Evolutionary conservation across 2,329 filamentous ascomycete genomes (phyloP).

Genomic region (Acarospora socialis): DNA sequence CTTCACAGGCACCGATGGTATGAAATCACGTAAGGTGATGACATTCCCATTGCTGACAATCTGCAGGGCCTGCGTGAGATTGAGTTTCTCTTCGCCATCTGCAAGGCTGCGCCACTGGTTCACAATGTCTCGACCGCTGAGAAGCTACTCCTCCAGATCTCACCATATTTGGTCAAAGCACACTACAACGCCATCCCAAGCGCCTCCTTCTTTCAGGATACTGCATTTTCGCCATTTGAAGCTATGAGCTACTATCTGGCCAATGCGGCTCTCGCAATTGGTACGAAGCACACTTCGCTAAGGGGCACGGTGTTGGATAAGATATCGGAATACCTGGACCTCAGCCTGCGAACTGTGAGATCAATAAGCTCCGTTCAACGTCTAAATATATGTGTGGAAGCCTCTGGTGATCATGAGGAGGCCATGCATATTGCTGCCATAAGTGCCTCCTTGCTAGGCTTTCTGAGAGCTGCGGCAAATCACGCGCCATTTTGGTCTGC

Average conservation of each 20-base stretch:
- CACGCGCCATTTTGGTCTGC: slow-evolving; percentile 70
- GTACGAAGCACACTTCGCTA: slow-evolving; percentile 55
- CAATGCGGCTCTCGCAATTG: slow-evolving; percentile 66
- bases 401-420: slow-evolving; percentile 35
- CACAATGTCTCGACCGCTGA: slow-evolving; percentile 58
- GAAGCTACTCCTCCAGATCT: slow-evolving; percentile 62
- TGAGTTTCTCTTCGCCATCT: slow-evolving; percentile 80
- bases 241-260: slow-evolving; percentile 65
- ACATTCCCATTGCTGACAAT: background rate
- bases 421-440: slow-evolving; percentile 59
- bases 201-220: slow-evolving; percentile 67
- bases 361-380: slow-evolving; percentile 22
- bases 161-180: slow-evolving; percentile 73
- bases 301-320: slow-evolving; percentile 51
- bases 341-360: slow-evolving; percentile 50
- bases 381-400: no score
- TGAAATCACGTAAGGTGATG: no score
- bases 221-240: slow-evolving; percentile 83
- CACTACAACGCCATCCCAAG: slow-evolving; percentile 63
- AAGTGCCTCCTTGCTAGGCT: slow-evolving; percentile 75
- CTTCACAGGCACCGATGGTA: no score
- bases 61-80: slow-evolving; percentile 70
- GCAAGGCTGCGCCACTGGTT: slow-evolving; percentile 71
- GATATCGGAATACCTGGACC: slow-evolving; percentile 57
- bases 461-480: slow-evolving; percentile 67